Base-by-base conservation (phyloP, 257 asterid species). In the Nicotiana undulata region DNA sequence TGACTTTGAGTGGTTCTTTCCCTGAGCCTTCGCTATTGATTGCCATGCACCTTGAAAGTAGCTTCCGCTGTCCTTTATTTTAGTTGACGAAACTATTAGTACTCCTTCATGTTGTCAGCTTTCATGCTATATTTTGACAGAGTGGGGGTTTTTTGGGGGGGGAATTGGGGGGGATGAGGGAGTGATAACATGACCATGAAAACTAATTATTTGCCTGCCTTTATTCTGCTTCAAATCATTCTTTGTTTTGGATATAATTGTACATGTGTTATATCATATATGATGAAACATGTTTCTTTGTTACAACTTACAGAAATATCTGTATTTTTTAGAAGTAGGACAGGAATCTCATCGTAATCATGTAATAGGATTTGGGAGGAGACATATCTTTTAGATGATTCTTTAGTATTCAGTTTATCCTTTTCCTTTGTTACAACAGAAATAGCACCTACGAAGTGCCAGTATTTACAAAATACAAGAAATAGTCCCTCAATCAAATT, bases 281-380 rank as follows among this genome's bases (percentile, higher is more conserved):
- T 65, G 32, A 56, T 59, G 90, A 74, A 74, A 74, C 79, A 74
- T 74, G 9, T 49, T 49, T 49, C 61, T 81, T 61, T 65, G 80
- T 61, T 75, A 79, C 44, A 22, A 60, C 22, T 20, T 32, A 61
- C 65, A 82, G 75, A 82, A 83, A 79, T 32, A 89, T 80, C 85
- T 82, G 68, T 82, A 70, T 81, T 82, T 37, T 10, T 80, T 77
- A 82, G 84, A 77, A 82, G 82, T 76, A 79, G 80, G 66, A 82
- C 84, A 53, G 76, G 76, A 82, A 83, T 84, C 90, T 90, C 88
- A 90, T 86, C 94, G 8, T 74, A 11, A 72, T 85, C 85, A 80
- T 85, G 80, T 66, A 89, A 85, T 76, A 22, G 63, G 86, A 90
- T 88, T 90, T 89, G 97, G 93, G 92, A 83, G 66, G 91, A 88